Evolutionary conservation across 495 filamentous ascomycete genomes (phyloP), one percentile per base, ranked within the genome.

Genomic region (Durotheca rogersii): DNA sequence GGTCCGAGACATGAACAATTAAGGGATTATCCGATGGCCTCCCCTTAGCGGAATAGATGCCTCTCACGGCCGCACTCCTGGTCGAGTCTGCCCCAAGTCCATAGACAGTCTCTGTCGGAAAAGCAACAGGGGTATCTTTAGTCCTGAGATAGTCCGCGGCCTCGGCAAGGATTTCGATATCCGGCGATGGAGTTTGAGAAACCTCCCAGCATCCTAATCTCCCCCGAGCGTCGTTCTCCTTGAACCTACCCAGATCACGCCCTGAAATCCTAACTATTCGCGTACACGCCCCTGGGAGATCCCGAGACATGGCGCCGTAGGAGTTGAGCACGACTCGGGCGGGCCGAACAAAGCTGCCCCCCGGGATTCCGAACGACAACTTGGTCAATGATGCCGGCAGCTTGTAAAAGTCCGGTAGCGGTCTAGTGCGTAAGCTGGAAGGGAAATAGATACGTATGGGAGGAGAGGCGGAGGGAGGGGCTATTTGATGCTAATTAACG

Each of bases 61-160:
- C 89, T 49, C 78, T 79, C n/a, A 96, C 92, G n/a, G 92, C 86
- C 29, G 68, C 73, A 53, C 78, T 85, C 61, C 87, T 80, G 20
- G 90, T 96, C 4, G 93, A 94, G 73, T 97, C 93, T 14, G 92
- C 93, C 38, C 90, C 93, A 10, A 99, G 77, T 1, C 93, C 93
- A 67, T 99, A 99, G 7, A 99, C 93, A 4, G 93, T 99, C 70
- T 99, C 93, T 0, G 94, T 99, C 4, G 93, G 94, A 65, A 99
- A 99, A 6, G 89, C 94, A 32, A 99, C 88, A 12, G 91, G 90
- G 18, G 79, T 72, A 64, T 86, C 75, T 49, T 79, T 81, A 20
- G 72, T 74, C 20, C 70, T 81, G 25, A 95, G 75, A 49, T 79
- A 71, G 7, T 72, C 40, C 9, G 84, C 87, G 4, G 87, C 87